Evolutionary conservation across 2,329 filamentous ascomycete genomes (phyloP), one percentile per base, ranked within the genome.

Genomic region (Ceratocystis papillata): DNA sequence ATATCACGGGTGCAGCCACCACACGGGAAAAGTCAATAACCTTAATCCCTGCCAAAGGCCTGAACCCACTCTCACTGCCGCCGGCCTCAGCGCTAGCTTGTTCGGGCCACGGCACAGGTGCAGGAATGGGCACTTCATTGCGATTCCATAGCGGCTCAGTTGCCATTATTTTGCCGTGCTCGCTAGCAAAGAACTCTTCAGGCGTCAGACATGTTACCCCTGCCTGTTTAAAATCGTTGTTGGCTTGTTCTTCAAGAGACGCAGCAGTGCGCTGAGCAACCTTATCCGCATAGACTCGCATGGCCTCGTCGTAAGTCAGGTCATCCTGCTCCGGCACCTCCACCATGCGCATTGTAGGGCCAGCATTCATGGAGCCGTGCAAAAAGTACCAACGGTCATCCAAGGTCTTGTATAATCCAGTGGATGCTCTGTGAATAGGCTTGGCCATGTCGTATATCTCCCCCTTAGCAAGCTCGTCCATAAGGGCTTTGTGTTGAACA

Each of bases 1-100:
- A 84, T 69, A 90, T 85, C 3, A 85, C 83, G n/a, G 87, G 87
- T 0, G 87, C 87, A 2, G 88, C 88, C 69, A 91, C 89, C 71
- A 90, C 85, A 50, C 87, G 84, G 72, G 87, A 88, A 37, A 91
- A 76, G 72, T 92, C 88, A 4, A 91, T 79, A 5, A 91, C 87
- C 69, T 86, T 87, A 73, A 90, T 79, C 0, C 87, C 87, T 71
- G 79, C 67, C 77, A 84, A 70, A 70, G 77, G 74, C 10, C 74
- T 74, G 5, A 68, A 44, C 53, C 15, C 28, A 33, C 53, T 3
- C 10, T 30, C 53, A n/a, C 28, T 12, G 17, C 33, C 53, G 6
- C 28, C 17, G 28, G 12, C 33, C n/a, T 17, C 30, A 5, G 25
- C 53, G 33, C 5, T 30, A 8, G 37, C 15, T 10, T 69, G 28